phyloP scores from a whole-genome alignment of 2,329 filamentous ascomycete genomes.

The Metarhizium sp. region DNA sequence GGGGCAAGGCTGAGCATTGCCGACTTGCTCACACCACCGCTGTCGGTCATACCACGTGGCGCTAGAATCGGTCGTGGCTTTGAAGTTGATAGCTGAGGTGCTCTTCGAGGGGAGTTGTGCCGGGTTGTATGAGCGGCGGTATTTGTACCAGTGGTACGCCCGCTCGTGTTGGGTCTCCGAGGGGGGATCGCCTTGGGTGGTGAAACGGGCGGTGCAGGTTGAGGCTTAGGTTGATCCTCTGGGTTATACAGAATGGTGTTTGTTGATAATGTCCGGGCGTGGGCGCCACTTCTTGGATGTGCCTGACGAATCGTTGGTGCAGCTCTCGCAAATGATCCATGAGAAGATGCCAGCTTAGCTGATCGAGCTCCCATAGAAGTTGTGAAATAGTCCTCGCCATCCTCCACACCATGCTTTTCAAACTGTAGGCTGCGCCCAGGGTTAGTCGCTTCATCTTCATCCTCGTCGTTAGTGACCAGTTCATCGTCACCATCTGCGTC shows the following conservation, averaged over 20 bases:
- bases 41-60: constrained; percentile 25
- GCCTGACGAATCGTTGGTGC: constrained; percentile 21
- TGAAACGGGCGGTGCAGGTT: constrained; percentile 34
- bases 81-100: constrained; percentile 32
- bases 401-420: constrained; percentile 18
- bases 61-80: constrained; percentile 49
- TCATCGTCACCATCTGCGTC: constrained; percentile 89
- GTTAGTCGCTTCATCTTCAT: constrained; percentile 44
- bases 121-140: constrained; percentile 27
- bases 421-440: constrained; percentile 22
- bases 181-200: constrained; percentile 22
- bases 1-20: constrained; percentile 43
- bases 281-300: constrained; percentile 34
- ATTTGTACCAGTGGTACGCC: constrained; percentile 15
- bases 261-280: constrained; percentile 67
- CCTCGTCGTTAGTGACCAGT: constrained; percentile 71
- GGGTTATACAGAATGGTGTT: constrained; percentile 83
- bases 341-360: constrained; percentile 25
- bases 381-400: constrained; percentile 43
- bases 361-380: constrained; percentile 37
- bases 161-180: constrained; percentile 28
- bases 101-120: constrained; percentile 37
- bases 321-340: constrained; percentile 20
- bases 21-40: constrained; percentile 27
- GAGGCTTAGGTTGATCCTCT: constrained; percentile 29